phyloP scores from a whole-genome alignment of 768 basidiomycete species.

The Russula brevipes region DNA sequence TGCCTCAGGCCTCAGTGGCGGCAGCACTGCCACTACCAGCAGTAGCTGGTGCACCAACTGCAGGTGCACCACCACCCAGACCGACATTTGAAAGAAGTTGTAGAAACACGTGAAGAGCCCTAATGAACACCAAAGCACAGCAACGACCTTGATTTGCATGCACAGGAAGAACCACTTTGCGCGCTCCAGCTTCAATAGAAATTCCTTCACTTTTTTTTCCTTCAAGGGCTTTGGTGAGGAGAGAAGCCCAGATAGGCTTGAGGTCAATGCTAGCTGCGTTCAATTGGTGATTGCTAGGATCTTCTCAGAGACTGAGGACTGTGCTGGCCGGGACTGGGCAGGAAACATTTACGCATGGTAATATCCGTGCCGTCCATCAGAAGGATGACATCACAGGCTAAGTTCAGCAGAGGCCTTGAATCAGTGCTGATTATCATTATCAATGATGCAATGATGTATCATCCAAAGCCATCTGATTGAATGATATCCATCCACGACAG shows the following conservation, averaged over 20 bases:
- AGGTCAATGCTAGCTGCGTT: conserved; percentile 79
- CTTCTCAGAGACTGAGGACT: conserved; percentile 76
- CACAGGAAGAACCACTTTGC: too few relatives aligned
- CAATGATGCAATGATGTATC: too few relatives aligned
- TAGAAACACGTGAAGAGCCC: too few relatives aligned
- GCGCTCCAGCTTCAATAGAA: too few relatives aligned
- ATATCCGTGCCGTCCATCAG: conserved; percentile 95
- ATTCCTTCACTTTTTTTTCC: conserved; percentile 95
- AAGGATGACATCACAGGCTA: conserved; percentile 92
- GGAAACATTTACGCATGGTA: conserved; percentile 58
- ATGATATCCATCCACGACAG: conserved; percentile 13
- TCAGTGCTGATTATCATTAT: not conserved
- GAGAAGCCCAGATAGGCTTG: conserved; percentile 95
- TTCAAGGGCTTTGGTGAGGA: conserved; percentile 96
- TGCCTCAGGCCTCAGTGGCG: conserved; percentile 68
- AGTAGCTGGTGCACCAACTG: conserved; percentile 50
- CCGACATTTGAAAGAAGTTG: conserved; percentile 85
- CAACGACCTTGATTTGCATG: too few relatives aligned
- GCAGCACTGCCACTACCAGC: conserved; percentile 51
- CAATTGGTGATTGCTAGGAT: conserved; percentile 78
- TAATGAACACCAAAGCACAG: too few relatives aligned
- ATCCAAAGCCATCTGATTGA: not conserved
- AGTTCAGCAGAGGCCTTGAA: conserved; percentile 65
- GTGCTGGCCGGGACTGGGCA: not conserved
- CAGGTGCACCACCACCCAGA: conserved; percentile 82